Evolutionary conservation across 2,329 filamentous ascomycete species (phyloP).

Genomic region (Apiospora kogelbergensis): DNA sequence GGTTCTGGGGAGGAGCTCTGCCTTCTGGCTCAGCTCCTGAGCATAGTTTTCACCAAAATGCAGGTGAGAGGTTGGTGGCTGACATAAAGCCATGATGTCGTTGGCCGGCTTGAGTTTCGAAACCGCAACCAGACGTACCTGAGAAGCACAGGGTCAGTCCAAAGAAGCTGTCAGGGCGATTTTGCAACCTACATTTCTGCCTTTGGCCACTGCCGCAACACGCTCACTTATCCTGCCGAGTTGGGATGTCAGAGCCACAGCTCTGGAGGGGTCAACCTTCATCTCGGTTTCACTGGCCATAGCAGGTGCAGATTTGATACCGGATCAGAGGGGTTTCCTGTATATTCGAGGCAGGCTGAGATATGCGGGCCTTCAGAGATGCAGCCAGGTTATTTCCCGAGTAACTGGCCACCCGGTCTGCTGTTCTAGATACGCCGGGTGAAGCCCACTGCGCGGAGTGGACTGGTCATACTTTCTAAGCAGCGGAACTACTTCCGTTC

Average conservation of each 20-base stretch:
- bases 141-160: not conserved
- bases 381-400: not conserved
- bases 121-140: slow-evolving; percentile 88
- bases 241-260: slow-evolving; percentile 61
- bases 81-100: slow-evolving; percentile 83
- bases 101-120: slow-evolving; percentile 94
- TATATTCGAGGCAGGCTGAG: not conserved
- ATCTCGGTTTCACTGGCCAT: slow-evolving; percentile 54
- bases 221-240: slow-evolving; percentile 60
- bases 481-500: not conserved
- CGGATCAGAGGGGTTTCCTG: too few relatives aligned
- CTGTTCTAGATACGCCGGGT: not conserved
- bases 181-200: slow-evolving; percentile 49
- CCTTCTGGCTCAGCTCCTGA: slow-evolving; percentile 86
- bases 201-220: slow-evolving; percentile 52
- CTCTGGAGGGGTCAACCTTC: slow-evolving; percentile 62
- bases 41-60: slow-evolving; percentile 98
- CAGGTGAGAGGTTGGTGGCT: slow-evolving; percentile 57
- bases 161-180: too few relatives aligned
- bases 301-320: not conserved
- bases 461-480: not conserved
- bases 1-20: slow-evolving; percentile 69
- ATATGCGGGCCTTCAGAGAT: not conserved
- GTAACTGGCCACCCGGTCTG: not conserved
- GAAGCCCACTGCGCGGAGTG: slow-evolving; percentile 10